Evolutionary conservation across 2,329 filamentous ascomycete genomes (phyloP).

Genomic region (Aspergillus ibericus): DNA sequence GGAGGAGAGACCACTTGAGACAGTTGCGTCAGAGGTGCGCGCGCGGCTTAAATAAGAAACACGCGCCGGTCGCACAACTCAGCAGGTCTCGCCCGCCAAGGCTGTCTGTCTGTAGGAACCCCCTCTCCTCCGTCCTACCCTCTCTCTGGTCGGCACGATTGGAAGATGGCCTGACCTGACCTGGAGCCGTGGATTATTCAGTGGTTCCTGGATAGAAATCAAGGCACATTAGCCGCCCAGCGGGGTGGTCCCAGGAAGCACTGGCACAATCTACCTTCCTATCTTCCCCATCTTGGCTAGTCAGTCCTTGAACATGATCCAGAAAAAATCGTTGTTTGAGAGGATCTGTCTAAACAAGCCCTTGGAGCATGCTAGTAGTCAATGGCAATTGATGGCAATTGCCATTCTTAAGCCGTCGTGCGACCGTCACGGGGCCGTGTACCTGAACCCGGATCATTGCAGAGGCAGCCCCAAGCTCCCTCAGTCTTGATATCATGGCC

Average conservation of each 20-base stretch:
- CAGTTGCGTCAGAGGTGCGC: conserved; percentile 5
- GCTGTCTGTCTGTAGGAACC: neutral
- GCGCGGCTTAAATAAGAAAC: conserved; percentile 4
- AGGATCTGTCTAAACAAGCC: too few species aligned
- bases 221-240: neutral
- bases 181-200: neutral
- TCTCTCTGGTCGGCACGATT: neutral
- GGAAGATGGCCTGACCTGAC: neutral
- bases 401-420: neutral
- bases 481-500: too few species aligned
- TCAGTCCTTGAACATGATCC: too few species aligned
- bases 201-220: neutral
- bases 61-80: neutral
- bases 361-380: too few species aligned
- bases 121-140: neutral
- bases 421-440: neutral
- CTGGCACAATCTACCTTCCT: neutral
- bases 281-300: neutral
- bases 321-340: too few species aligned
- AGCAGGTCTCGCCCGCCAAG: neutral
- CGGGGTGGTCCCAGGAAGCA: neutral
- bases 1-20: neutral
- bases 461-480: too few species aligned
- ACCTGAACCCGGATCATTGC: neutral
- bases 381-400: too few species aligned